Evolutionary conservation across 495 filamentous ascomycete genomes (phyloP).

Genomic region (Lepidopterella palustris): DNA sequence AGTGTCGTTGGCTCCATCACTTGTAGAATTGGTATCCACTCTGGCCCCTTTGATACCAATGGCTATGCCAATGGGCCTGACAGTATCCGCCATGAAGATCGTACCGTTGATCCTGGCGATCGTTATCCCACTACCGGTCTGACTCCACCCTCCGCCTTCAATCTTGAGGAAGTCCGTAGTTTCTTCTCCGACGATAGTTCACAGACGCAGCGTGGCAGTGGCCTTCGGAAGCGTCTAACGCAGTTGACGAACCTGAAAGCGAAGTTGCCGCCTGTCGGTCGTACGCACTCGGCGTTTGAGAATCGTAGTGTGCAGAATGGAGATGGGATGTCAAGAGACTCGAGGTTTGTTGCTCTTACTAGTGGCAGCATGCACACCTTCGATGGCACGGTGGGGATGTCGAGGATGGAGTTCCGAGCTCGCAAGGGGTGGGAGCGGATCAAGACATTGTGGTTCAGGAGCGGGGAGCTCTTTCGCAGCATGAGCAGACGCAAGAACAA

Average conservation of each 20-base stretch:
- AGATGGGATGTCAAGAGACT: background rate
- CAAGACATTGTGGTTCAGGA: conserved; percentile 21
- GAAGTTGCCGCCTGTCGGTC: conserved; percentile 9
- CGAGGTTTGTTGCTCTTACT: background rate
- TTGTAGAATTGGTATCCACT: background rate
- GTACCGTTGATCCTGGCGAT: conserved; percentile 30
- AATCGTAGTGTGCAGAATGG: conserved; percentile 4
- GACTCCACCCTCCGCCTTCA: conserved; percentile 27
- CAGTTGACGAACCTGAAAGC: conserved; percentile 17
- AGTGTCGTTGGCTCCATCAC: background rate
- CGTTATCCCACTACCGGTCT: conserved; percentile 34
- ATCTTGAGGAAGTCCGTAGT: conserved; percentile 36
- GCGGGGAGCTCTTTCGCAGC: conserved; percentile 12
- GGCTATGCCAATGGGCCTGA: background rate
- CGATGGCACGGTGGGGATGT: conserved; percentile 30
- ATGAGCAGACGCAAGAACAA: conserved; percentile 13
- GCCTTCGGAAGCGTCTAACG: conserved; percentile 34
- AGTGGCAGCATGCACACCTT: conserved; percentile 11
- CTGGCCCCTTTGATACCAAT: background rate
- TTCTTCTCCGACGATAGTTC: conserved; percentile 43
- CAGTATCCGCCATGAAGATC: background rate
- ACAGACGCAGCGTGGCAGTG: conserved; percentile 12
- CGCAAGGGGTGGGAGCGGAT: conserved; percentile 30
- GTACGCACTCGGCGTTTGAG: conserved; percentile 12
- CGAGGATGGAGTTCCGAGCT: conserved; percentile 29